Base-by-base conservation (phyloP, 2,329 filamentous ascomycete species). In the Verticillium longisporum region DNA sequence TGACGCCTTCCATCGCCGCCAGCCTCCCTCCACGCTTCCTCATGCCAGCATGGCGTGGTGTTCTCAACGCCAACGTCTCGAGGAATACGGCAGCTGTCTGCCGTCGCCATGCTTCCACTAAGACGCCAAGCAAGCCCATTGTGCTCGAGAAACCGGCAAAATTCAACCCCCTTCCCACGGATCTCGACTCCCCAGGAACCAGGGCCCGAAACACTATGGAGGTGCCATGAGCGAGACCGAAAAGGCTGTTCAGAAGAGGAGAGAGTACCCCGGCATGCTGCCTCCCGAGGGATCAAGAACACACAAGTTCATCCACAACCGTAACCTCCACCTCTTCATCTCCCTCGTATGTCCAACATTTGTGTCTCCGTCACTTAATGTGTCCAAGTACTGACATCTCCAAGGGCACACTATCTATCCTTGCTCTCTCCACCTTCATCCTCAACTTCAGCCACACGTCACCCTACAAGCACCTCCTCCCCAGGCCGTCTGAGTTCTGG, bases 121-220 rank as follows among this genome's bases (percentile, higher is more conserved):
- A 65, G 67, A 67, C 61, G 45, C 31, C 38, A 26, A 55, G 21
- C 64, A 89, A 88, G 70, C 84, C 85, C 38, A 82, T 88, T 64
- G 83, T 92, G 5, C 87, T 99, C 66, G 91, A 91, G 68, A 92
- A 97, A 75, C 94, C 94, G 31, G 84, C 90, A 69, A 90, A 88
- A 73, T 98, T 97, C 81, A 91, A 91, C 94, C 95, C 2, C 95
- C 95, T 0, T 98, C 94, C 0, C 95, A 98, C 74, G 88, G 90
- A 13, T 80, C 89, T 26, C 82, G 89, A 6, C 82, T 92, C 36
- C 80, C 83, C 5, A 81, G 83, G 60, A 80, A 82, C 66, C 73
- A 72, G 75, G 73, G 78, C 6, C 87, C 88, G 34, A 81, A 83
- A 68, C 86, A 88, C 73, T 96, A 96, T 72, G 92, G 92, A 41